Evolutionary conservation across 345 rosid genomes (phyloP).

Genomic region (Toxicodendron radicans): DNA sequence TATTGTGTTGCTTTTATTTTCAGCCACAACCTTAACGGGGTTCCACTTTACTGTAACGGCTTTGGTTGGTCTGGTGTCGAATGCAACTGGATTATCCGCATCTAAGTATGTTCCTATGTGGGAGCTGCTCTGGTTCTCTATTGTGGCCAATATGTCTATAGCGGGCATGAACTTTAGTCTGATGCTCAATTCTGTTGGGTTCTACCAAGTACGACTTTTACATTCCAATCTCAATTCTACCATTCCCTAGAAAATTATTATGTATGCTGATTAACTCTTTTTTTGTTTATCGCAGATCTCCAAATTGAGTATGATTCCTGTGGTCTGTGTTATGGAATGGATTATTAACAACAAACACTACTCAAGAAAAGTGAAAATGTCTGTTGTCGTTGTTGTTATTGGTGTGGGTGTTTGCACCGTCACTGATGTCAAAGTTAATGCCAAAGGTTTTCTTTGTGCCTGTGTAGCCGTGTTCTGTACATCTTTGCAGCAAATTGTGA

Average conservation of each 20-base stretch:
- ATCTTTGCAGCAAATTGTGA: conserved; percentile 93
- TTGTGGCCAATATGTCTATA: conserved; percentile 81
- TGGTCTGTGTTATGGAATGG: conserved; percentile 95
- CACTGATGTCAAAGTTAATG: conserved; percentile 92
- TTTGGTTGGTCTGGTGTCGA: conserved; percentile 77
- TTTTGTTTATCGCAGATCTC: conserved; percentile 57
- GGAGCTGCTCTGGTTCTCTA: conserved; percentile 97
- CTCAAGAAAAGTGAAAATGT: conserved; percentile 67
- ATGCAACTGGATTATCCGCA: conserved; percentile 78
- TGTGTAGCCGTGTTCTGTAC: conserved; percentile 80
- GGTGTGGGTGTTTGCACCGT: conserved; percentile 97
- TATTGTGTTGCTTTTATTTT: neutral
- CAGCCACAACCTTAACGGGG: conserved; percentile 91
- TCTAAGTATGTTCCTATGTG: conserved; percentile 82
- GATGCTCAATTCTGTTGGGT: conserved; percentile 94
- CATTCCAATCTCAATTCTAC: neutral
- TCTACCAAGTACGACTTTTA: conserved; percentile 58
- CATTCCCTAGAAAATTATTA: neutral
- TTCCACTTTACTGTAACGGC: conserved; percentile 92
- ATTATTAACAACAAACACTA: conserved; percentile 80
- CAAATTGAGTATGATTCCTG: conserved; percentile 96
- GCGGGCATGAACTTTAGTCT: conserved; percentile 92
- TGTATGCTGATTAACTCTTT: neutral
- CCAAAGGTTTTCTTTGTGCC: conserved; percentile 90
- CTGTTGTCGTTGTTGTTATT: conserved; percentile 80